Conservation (phyloP, 1,284 basidiomycete species). For the Fomes fomentarius region DNA sequence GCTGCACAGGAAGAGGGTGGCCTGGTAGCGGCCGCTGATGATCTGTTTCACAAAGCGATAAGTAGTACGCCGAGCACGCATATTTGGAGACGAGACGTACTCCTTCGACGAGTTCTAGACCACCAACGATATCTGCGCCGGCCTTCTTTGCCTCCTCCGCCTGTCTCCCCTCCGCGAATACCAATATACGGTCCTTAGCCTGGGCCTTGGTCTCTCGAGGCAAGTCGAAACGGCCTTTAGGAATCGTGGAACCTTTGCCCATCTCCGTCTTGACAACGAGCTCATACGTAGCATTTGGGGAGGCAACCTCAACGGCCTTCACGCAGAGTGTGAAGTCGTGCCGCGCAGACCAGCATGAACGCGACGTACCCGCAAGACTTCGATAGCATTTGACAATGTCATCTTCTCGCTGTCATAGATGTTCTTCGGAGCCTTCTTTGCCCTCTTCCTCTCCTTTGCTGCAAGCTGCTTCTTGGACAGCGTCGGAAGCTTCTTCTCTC, state of each 20-base stretch:
- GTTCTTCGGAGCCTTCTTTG: constrained; percentile 46
- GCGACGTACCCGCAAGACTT: constrained; percentile 66
- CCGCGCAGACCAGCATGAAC: not conserved
- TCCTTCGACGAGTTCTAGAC: constrained; percentile 79
- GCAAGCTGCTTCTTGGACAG: constrained; percentile 69
- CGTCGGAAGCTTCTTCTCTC: constrained; percentile 48
- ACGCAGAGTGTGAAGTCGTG: not conserved
- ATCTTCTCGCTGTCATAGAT: constrained; percentile 65
- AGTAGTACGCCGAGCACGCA: not conserved
- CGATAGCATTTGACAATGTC: constrained; percentile 63
- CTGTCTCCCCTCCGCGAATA: constrained; percentile 83
- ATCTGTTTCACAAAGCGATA: constrained; percentile 47
- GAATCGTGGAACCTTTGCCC: constrained; percentile 73
- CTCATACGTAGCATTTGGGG: constrained; percentile 77
- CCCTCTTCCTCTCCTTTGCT: constrained; percentile 52
- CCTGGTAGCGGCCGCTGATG: constrained; percentile 65
- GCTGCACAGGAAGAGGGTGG: constrained; percentile 86
- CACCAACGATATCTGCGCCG: constrained; percentile 87
- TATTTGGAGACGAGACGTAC: constrained; percentile 49
- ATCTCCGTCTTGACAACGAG: constrained; percentile 80
- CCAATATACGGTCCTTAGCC: constrained; percentile 76
- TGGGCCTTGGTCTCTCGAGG: constrained; percentile 76
- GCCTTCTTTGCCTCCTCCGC: constrained; percentile 80
- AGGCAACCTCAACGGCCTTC: constrained; percentile 80
- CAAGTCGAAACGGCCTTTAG: constrained; percentile 77